Evolutionary conservation across 163 green algal genomes (phyloP).

Genomic region (Scenedesmus sp.): DNA sequence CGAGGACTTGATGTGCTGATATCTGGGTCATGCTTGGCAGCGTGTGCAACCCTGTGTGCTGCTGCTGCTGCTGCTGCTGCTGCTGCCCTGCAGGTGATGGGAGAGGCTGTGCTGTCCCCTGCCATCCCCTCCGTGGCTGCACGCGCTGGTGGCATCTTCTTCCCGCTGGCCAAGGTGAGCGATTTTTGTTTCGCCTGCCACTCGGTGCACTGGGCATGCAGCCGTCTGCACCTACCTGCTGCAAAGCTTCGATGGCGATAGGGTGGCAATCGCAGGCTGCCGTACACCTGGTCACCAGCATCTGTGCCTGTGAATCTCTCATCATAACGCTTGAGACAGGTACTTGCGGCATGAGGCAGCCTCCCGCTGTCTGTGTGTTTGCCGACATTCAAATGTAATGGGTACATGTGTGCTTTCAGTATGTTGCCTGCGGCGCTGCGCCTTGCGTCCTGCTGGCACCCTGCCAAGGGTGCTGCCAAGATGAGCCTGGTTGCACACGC

Average conservation of each 20-base stretch:
- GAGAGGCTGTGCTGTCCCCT: constrained; percentile 96
- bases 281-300: no score
- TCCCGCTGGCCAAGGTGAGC: constrained; percentile 93
- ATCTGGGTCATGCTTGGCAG: no score
- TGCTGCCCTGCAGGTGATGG: constrained; percentile 86
- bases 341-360: no score
- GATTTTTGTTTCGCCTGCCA: no score
- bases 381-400: neutral
- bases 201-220: no score
- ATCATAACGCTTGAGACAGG: no score
- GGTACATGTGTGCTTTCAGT: neutral
- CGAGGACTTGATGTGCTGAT: neutral
- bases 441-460: constrained; percentile 92
- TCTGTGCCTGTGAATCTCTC: no score
- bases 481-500: constrained; percentile 98
- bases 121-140: constrained; percentile 97
- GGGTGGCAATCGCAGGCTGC: no score
- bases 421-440: constrained; percentile 40
- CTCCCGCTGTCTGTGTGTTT: neutral
- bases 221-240: no score
- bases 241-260: no score
- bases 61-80: neutral
- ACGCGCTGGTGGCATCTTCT: constrained; percentile 97
- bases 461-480: constrained; percentile 94
- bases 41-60: no score